A percentile compares a stretch with the other conserved stretches of the same genome.
Evolutionary conservation across 2,329 filamentous ascomycete species (phyloP).

Genomic region (Cryphonectria naterciae): DNA sequence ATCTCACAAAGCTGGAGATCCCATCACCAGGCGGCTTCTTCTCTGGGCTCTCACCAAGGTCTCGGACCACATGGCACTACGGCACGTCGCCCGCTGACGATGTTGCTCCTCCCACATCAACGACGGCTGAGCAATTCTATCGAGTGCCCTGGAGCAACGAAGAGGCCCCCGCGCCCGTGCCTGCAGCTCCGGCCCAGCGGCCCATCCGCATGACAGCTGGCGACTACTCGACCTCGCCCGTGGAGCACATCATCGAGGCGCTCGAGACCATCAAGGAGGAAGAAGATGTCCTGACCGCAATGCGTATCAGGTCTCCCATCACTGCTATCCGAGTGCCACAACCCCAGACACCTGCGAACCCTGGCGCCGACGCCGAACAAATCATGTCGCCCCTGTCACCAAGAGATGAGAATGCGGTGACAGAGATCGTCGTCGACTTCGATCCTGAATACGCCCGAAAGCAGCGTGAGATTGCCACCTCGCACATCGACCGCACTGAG

Average conservation of each 20-base stretch:
- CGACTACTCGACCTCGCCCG: slow-evolving; percentile 48
- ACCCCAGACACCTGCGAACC: slow-evolving; percentile 35
- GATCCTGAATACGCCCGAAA: slow-evolving; percentile 76
- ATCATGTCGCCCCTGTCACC: slow-evolving; percentile 45
- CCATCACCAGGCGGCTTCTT: slow-evolving; percentile 94
- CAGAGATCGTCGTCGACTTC: slow-evolving; percentile 71
- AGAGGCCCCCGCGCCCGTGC: slow-evolving; percentile 37
- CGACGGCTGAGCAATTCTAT: slow-evolving; percentile 92
- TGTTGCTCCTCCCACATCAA: slow-evolving; percentile 73
- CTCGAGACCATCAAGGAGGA: slow-evolving; percentile 56
- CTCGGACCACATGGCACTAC: slow-evolving; percentile 81
- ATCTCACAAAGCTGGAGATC: slow-evolving; percentile 81
- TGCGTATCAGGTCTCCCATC: slow-evolving; percentile 42
- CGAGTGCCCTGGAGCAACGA: slow-evolving; percentile 73
- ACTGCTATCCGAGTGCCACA: slow-evolving; percentile 37
- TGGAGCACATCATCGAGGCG: slow-evolving; percentile 72
- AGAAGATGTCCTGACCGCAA: slow-evolving; percentile 70
- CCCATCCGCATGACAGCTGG: slow-evolving; percentile 41
- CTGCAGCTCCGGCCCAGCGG: slow-evolving; percentile 42
- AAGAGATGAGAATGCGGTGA: slow-evolving; percentile 59
- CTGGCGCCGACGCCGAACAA: slow-evolving; percentile 38
- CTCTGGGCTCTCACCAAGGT: slow-evolving; percentile 75
- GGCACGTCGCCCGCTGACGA: slow-evolving; percentile 53
- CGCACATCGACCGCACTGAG: slow-evolving; percentile 83
- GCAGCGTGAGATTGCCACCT: slow-evolving; percentile 69